Evolutionary conservation across 1,284 basidiomycete genomes (phyloP).

Genomic region (Grifola frondosa): DNA sequence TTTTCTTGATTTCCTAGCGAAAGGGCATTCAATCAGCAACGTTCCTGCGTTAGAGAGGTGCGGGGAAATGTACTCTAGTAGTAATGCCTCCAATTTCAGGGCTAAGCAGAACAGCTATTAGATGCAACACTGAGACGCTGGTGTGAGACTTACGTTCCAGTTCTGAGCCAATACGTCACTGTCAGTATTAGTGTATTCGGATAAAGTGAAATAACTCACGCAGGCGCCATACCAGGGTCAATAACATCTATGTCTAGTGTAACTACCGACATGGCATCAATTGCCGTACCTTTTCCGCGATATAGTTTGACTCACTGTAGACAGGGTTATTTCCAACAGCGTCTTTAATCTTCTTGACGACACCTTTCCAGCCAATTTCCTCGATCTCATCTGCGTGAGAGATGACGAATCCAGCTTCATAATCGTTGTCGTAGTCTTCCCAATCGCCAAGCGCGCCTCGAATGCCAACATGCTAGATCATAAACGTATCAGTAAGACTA

Average conservation of each 20-base stretch:
- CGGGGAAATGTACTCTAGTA: slow-evolving; percentile 29
- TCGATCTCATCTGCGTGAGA: slow-evolving; percentile 37
- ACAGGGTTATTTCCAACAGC: slow-evolving; percentile 38
- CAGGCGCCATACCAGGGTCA: slow-evolving; percentile 40
- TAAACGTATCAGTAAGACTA: neutral
- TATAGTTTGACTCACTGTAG: slow-evolving; percentile 29
- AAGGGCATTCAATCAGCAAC: neutral
- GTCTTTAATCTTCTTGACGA: slow-evolving; percentile 33
- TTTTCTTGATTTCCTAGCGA: slow-evolving; percentile 38
- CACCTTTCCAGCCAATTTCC: slow-evolving; percentile 34
- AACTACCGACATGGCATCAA: slow-evolving; percentile 20
- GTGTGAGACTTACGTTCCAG: slow-evolving; percentile 41
- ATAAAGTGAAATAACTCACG: slow-evolving; percentile 23
- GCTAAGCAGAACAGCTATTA: slow-evolving; percentile 5
- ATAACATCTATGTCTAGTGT: slow-evolving; percentile 37
- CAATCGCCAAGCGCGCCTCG: slow-evolving; percentile 32
- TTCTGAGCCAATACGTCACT: slow-evolving; percentile 20
- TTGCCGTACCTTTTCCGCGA: neutral
- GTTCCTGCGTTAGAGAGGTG: neutral
- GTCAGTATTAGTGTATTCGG: neutral
- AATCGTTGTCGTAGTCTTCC: slow-evolving; percentile 35
- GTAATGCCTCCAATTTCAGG: slow-evolving; percentile 41
- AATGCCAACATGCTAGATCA: slow-evolving; percentile 34
- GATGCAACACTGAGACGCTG: no score
- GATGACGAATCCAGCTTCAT: slow-evolving; percentile 33